A percentile compares a stretch with the other conserved stretches of the same genome.
Evolutionary conservation across 2,329 filamentous ascomycete species (phyloP).

Genomic region (Trichoderma harzianum): DNA sequence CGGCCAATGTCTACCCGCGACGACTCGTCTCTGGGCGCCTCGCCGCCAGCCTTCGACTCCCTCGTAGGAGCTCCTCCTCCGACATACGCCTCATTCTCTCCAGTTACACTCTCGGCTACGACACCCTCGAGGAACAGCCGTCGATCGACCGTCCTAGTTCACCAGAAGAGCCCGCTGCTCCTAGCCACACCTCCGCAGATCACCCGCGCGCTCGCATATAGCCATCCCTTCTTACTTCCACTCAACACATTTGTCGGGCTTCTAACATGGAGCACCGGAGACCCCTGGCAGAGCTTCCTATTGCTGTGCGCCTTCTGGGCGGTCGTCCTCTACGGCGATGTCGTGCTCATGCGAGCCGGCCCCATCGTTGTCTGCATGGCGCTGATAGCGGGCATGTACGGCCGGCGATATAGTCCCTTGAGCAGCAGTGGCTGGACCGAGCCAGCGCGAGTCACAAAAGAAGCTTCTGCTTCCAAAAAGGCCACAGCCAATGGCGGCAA

Average conservation of each 20-base stretch:
- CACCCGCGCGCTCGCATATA: conserved; percentile 90
- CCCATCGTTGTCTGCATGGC: conserved; percentile 76
- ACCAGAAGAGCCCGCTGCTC: conserved; percentile 91
- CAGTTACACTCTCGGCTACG: conserved; percentile 68
- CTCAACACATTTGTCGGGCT: conserved; percentile 82
- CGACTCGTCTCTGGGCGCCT: conserved; percentile 34
- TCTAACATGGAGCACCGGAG: conserved; percentile 88
- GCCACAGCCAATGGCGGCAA: conserved; percentile 21
- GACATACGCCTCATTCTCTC: conserved; percentile 88
- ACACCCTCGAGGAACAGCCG: conserved; percentile 61
- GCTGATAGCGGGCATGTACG: conserved; percentile 90
- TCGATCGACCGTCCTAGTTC: conserved; percentile 87
- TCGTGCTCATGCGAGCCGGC: conserved; percentile 74
- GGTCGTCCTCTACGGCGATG: conserved; percentile 78
- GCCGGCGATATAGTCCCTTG: conserved; percentile 80
- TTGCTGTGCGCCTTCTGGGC: conserved; percentile 84
- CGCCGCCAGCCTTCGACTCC: conserved; percentile 34
- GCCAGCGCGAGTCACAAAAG: conserved; percentile 38
- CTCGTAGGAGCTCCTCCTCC: conserved; percentile 48
- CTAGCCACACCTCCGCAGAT: conserved; percentile 93
- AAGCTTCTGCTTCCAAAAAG: conserved; percentile 23
- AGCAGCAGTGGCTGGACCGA: conserved; percentile 76
- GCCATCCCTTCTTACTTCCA: conserved; percentile 87
- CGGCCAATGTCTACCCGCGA: conserved; percentile 39
- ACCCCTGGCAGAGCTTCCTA: conserved; percentile 96